These are phyloP conservation scores for Teratosphaeria destructans DNA, from an alignment of 2,329 filamentous ascomycete genomes.

Conservation along the genomic window DNA sequence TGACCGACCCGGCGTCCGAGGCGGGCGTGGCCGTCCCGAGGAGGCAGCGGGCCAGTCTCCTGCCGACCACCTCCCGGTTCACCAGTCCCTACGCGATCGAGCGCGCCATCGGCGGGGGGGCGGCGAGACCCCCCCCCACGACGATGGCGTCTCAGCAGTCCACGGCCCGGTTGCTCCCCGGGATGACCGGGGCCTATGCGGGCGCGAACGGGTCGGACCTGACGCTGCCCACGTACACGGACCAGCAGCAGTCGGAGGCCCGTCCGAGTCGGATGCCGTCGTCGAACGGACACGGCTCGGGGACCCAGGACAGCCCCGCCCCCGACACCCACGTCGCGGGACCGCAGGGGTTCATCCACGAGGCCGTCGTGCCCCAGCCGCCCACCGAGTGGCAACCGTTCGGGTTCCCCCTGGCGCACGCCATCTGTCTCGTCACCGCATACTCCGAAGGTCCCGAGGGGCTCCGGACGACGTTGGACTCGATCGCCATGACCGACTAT, in stretches of 20 bases:
- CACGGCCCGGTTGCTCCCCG: constrained; percentile 58
- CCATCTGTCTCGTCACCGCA: constrained; percentile 88
- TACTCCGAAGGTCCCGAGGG: constrained; percentile 95
- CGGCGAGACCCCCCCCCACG: constrained; percentile 51
- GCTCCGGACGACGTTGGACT: constrained; percentile 87
- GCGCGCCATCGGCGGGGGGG: constrained; percentile 39
- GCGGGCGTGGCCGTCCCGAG: constrained; percentile 54
- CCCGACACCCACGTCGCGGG: constrained; percentile 54
- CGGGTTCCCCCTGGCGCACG: constrained; percentile 85
- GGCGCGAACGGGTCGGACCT: constrained; percentile 47
- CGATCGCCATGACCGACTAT: constrained; percentile 94
- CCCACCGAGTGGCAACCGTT: constrained; percentile 96
- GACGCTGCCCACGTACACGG: constrained; percentile 34
- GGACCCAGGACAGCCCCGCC: constrained; percentile 19
- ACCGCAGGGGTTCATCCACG: constrained; percentile 90
- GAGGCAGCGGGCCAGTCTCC: constrained; percentile 77
- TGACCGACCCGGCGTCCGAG: constrained; percentile 55
- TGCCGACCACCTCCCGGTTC: constrained; percentile 90
- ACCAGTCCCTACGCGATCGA: constrained; percentile 80
- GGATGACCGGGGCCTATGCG: constrained; percentile 8
- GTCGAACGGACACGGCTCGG: constrained; percentile 29
- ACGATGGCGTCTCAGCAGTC: constrained; percentile 92
- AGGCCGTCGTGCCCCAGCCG: constrained; percentile 89
- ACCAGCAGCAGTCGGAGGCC: constrained; percentile 4
- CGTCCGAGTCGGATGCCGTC: constrained; percentile 3